These are phyloP conservation scores for Coprinopsis marcescibilis DNA, from an alignment of 768 basidiomycete species.

Conservation along the genomic window DNA sequence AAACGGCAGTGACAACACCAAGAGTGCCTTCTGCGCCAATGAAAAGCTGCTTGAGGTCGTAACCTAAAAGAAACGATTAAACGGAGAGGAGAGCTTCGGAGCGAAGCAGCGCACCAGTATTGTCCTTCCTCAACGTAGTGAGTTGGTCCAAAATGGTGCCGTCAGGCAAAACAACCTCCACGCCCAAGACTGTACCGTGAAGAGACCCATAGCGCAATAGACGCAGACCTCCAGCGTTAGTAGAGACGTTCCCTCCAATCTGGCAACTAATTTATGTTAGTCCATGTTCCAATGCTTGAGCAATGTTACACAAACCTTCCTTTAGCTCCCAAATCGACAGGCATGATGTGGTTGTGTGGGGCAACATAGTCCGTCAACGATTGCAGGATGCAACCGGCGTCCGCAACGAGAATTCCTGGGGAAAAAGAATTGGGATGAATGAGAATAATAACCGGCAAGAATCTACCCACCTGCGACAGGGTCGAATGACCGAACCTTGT, in stretches of 20 bases:
- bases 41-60: slow-evolving; percentile 97
- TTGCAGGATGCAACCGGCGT: slow-evolving; percentile 93
- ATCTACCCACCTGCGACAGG: slow-evolving; percentile 62
- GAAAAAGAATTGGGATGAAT: slow-evolving; percentile 3
- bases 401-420: slow-evolving; percentile 82
- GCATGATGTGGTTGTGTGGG: slow-evolving; percentile 91
- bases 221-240: slow-evolving; percentile 96
- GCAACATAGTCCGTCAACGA: slow-evolving; percentile 80
- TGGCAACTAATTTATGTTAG: slow-evolving; percentile 74
- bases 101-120: slow-evolving; percentile 62
- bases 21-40: slow-evolving; percentile 97
- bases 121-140: slow-evolving; percentile 91
- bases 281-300: background rate
- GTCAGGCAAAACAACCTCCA: slow-evolving; percentile 94
- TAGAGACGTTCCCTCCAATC: slow-evolving; percentile 95
- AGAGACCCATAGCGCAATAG: slow-evolving; percentile 91
- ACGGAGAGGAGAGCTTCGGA: background rate
- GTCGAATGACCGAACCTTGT: slow-evolving; percentile 76
- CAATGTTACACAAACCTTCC: slow-evolving; percentile 58
- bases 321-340: slow-evolving; percentile 92
- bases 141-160: slow-evolving; percentile 87
- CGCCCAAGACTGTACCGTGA: slow-evolving; percentile 89
- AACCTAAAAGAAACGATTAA: slow-evolving; percentile 48
- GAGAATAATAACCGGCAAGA: slow-evolving; percentile 14
- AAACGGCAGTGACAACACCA: slow-evolving; percentile 91